Evolutionary conservation across 2,329 filamentous ascomycete species (phyloP), one percentile per base, ranked within the genome.

Genomic region (Beauveria pseudobassiana): DNA sequence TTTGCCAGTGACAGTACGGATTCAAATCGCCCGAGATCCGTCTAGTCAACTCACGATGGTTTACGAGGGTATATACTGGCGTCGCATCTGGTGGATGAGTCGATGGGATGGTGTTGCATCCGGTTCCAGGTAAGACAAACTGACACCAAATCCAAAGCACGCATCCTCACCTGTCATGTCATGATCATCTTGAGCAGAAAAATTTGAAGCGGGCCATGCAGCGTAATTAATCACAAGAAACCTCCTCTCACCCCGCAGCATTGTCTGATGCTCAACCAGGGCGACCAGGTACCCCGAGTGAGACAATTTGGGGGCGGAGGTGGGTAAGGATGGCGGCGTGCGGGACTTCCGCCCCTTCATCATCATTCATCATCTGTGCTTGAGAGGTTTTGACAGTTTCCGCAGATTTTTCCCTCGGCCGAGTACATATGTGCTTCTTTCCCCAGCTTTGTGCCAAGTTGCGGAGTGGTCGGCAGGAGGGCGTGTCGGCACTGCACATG

Each of bases 341-440:
- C 9, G 30, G 30, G 30, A 30, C 3, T 30, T 30, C 9, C 10
- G 10, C 4, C 24, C 42, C 40, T 43, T n/a, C 24, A 10, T 55
- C 40, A 30, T 30, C 30, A 1, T 30, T 30, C 9, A 30, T 12
- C 9, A 30, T 30, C 30, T 30, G 30, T 10, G 1, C 30, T 12
- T 12, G 30, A 30, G 9, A 30, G 3, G 22, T 24, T 10, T 30
- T 30, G 30, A 30, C 30, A 30, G 30, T 12, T 30, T 24, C 22
- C 22, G 22, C 22, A 24, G 22, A 2, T 24, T 24, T 24, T 38
- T 20, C 22, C 30, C 18, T 45, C 5, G 26, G 42, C 43, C 42
- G 54, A 56, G 42, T 42, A 56, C 54, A 56, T 48, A 56, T 56
- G 54, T 56, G 54, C 30, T 34, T 34, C 10, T 14, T 34, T 42